Evolutionary conservation across 2,329 filamentous ascomycete genomes (phyloP).

Genomic region (Fusarium citri): DNA sequence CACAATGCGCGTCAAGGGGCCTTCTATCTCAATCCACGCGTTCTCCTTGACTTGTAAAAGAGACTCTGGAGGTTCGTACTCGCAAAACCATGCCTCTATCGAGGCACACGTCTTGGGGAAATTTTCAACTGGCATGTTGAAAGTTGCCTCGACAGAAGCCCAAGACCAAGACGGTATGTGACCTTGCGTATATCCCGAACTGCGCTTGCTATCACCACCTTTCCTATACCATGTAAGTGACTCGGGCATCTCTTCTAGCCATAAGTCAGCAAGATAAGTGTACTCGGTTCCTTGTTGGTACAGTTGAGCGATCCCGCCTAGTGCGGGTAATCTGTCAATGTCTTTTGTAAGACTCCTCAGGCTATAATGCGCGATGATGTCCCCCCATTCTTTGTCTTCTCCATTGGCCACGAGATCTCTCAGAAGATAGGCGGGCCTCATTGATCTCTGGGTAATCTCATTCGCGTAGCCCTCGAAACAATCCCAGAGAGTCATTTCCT

Average conservation of each 20-base stretch:
- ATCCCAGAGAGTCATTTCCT: not conserved
- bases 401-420: not conserved
- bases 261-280: not conserved
- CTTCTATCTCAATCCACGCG: not conserved
- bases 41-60: not conserved
- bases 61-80: not conserved
- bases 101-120: not conserved
- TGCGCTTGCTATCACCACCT: not conserved
- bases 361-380: not conserved
- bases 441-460: not conserved
- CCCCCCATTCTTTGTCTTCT: not conserved
- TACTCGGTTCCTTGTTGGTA: not conserved
- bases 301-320: not conserved
- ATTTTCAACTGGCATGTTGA: not conserved
- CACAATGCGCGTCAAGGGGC: not conserved
- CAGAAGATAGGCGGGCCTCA: not conserved
- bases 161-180: not conserved
- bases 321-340: not conserved
- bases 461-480: not conserved
- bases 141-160: not conserved
- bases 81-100: not conserved
- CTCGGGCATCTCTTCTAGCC: not conserved
- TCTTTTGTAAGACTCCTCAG: not conserved
- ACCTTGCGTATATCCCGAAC: not conserved
- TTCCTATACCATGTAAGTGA: not conserved